Percentiles rank a stretch among this genome's conserved stretches.
Evolutionary conservation across 495 filamentous ascomycete species (phyloP).

Genomic region (Tuber indicum): DNA sequence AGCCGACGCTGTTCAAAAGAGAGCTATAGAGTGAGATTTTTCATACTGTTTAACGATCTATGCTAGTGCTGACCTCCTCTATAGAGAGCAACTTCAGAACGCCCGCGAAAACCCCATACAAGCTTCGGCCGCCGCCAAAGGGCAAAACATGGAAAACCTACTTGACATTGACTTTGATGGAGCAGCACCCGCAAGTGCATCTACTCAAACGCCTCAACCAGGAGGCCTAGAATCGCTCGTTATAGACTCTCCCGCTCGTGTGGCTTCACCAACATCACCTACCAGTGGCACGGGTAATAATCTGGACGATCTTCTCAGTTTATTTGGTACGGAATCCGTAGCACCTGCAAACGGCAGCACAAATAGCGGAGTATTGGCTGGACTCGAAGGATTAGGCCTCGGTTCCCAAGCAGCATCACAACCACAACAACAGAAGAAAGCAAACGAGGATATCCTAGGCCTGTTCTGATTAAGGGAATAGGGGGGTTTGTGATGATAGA

Average conservation of each 20-base stretch:
- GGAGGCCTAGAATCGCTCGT: conserved; percentile 67
- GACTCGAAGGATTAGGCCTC: conserved; percentile 74
- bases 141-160: conserved; percentile 76
- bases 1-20: conserved; percentile 87
- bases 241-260: conserved; percentile 73
- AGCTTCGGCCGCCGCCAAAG: conserved; percentile 61
- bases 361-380: conserved; percentile 51
- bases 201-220: conserved; percentile 55
- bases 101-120: conserved; percentile 91
- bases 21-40: conserved; percentile 68
- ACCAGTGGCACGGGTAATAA: conserved; percentile 51
- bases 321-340: conserved; percentile 53
- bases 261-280: conserved; percentile 53
- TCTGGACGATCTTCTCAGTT: conserved; percentile 84
- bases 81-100: conserved; percentile 74
- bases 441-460: conserved; percentile 82
- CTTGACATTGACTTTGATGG: conserved; percentile 98
- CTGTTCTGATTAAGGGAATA: conserved; percentile 52
- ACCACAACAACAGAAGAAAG: conserved; percentile 54
- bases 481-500: not conserved
- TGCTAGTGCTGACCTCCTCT: conserved; percentile 6
- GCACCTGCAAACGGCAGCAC: conserved; percentile 53
- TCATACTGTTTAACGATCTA: conserved; percentile 21
- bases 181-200: conserved; percentile 78
- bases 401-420: conserved; percentile 52